Evolutionary conservation across 768 basidiomycete species (phyloP).

Genomic region (Mycena sanguinolenta): DNA sequence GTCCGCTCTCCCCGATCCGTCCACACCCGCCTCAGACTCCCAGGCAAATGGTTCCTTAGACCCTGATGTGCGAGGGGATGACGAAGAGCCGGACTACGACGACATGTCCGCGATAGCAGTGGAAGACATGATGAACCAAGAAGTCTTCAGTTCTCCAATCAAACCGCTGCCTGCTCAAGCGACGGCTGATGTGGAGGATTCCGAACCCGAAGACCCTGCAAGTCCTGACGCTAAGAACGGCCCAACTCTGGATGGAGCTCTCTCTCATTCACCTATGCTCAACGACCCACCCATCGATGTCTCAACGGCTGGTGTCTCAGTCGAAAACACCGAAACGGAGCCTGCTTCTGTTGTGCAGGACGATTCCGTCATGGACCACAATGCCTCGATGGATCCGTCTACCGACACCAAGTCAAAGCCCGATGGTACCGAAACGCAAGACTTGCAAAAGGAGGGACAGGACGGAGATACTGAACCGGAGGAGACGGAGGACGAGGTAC

Average conservation of each 20-base stretch:
- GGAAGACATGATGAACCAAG: constrained; percentile 29
- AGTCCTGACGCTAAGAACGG: neutral
- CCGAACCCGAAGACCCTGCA: neutral
- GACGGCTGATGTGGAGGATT: neutral
- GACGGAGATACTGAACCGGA: constrained; percentile 43
- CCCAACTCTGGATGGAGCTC: neutral
- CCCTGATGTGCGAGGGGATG: neutral
- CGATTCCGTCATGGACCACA: neutral
- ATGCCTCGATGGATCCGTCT: neutral
- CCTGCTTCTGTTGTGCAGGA: constrained; percentile 5
- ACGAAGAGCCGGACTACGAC: constrained; percentile 26
- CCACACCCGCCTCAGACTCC: constrained; percentile 7
- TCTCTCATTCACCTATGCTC: neutral
- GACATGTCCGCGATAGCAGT: constrained; percentile 15
- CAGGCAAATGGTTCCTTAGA: neutral
- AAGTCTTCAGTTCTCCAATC: constrained; percentile 15
- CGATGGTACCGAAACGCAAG: constrained; percentile 30
- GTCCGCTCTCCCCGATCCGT: constrained; percentile 20
- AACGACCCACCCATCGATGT: neutral
- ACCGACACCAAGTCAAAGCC: neutral
- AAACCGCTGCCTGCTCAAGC: neutral
- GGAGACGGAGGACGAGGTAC: constrained; percentile 38
- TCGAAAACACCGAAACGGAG: neutral
- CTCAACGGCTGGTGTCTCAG: neutral
- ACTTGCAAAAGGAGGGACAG: constrained; percentile 4